phyloP scores from a whole-genome alignment of 139 green algal genomes.

The Chloropicon primus region DNA sequence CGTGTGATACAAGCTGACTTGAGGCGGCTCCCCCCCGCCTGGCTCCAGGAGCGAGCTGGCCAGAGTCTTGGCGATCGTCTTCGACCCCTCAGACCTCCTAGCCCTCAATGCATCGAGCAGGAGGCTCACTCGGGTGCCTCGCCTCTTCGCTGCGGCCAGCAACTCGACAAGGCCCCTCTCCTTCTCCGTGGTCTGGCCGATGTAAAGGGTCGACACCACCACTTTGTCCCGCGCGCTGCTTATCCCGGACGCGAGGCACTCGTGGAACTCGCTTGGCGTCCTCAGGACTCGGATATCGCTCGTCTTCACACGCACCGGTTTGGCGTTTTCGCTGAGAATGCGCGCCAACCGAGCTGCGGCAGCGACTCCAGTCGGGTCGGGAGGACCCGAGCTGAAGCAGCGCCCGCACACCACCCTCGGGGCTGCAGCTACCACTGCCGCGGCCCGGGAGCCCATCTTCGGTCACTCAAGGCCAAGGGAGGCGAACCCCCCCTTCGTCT shows the following conservation, averaged over 20 bases:
- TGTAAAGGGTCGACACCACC: neutral
- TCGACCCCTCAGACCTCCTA: neutral
- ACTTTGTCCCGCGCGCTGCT: neutral
- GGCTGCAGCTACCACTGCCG: too few relatives aligned
- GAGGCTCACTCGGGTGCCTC: neutral
- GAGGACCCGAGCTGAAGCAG: too few relatives aligned
- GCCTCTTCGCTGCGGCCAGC: neutral
- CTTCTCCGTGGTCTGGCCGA: neutral
- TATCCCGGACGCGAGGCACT: neutral
- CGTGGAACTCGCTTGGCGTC: too few relatives aligned
- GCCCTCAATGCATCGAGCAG: neutral
- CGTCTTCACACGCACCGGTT: too few relatives aligned
- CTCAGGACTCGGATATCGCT: too few relatives aligned
- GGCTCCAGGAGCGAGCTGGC: neutral
- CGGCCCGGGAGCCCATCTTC: too few relatives aligned
- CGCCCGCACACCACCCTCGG: too few relatives aligned
- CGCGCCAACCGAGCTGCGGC: too few relatives aligned
- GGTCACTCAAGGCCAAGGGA: too few relatives aligned
- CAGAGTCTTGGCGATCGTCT: neutral
- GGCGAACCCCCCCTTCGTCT: too few relatives aligned
- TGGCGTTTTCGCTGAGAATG: too few relatives aligned
- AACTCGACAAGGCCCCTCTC: neutral
- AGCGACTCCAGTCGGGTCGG: too few relatives aligned
- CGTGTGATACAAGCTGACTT: constrained; percentile 2
- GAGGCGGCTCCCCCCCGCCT: neutral